Base-by-base conservation (phyloP, 2,329 filamentous ascomycete species). In the Xylaria digitata region DNA sequence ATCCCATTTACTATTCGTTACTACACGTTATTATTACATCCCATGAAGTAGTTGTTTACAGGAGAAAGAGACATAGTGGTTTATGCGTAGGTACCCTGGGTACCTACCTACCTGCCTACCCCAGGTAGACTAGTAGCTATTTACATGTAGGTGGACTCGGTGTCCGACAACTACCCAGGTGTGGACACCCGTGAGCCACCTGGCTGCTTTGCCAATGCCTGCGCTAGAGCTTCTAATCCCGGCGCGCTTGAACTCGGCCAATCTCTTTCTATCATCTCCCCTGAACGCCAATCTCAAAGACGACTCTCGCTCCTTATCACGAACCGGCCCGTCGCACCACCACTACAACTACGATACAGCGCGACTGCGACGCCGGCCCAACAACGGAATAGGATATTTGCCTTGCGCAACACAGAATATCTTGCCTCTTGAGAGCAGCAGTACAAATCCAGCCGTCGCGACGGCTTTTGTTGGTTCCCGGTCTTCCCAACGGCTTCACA, bases 401-500 rank as follows among this genome's bases (percentile, higher is more conserved):
- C 5, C 17, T 8, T 55, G 48, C 15, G 37, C 13, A 3, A 7
- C 34, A 40, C 49, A 19, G 19, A 8, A 40, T 15, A 34, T n/a
- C 17, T 8, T 40, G 43, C 48, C 40, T 54, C 48, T 57, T 30
- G 42, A 42, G 17, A 34, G 49, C 32, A 49, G 17, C 45, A 23
- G 45, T 19, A 23, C 62, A 23, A 54, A 45, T 65, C 63, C 63
- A 68, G 74, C 70, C 73, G 73, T 72, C 63, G 54, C 69, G 68
- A 61, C 73, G 75, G 75, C 72, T 69, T 63, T 62, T 59, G 53
- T 68, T 49, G 2, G 43, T 43, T 23, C n/a, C 34, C 59, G 66
- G 58, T 70, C 67, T 70, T 67, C 66, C 74, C 71, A 76, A 78
- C 76, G 76, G 76, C 76, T 78, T 78, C 76, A 60, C 72, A 76